phyloP scores from a whole-genome alignment of 176 grass and related monocot genomes.

The Oryza longistaminata region DNA sequence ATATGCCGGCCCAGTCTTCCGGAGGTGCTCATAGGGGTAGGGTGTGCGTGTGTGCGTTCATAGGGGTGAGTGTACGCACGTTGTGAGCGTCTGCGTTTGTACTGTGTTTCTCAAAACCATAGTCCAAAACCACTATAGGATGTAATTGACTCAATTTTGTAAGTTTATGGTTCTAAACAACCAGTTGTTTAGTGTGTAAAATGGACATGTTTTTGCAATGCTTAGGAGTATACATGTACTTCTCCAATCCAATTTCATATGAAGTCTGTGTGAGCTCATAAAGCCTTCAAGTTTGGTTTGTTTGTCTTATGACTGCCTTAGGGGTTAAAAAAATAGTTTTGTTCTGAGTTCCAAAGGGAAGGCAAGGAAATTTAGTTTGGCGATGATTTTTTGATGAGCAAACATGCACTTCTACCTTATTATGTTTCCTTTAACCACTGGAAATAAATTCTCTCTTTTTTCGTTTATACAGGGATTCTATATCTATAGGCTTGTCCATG shows the following conservation, averaged over 20 bases:
- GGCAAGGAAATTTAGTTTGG: background rate
- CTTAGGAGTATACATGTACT: background rate
- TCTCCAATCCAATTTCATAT: background rate
- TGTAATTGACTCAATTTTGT: background rate
- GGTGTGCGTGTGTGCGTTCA: too few relatives aligned
- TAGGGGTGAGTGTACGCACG: too few relatives aligned
- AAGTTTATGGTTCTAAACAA: background rate
- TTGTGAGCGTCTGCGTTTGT: too few relatives aligned
- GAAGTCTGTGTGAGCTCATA: background rate
- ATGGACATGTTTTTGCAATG: background rate
- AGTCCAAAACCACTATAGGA: background rate
- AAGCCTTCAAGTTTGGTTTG: background rate
- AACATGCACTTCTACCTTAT: background rate
- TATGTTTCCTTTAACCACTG: conserved; percentile 3
- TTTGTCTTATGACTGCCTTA: conserved; percentile 5
- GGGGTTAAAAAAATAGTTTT: background rate
- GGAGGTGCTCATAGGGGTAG: too few relatives aligned
- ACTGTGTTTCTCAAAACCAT: too few relatives aligned
- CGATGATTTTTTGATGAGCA: background rate
- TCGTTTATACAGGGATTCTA: conserved; percentile 25
- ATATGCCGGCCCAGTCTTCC: too few relatives aligned
- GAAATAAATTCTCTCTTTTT: conserved; percentile 4
- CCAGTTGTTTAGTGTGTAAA: background rate
- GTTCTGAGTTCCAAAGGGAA: background rate
- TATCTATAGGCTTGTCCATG: conserved; percentile 46